These are phyloP conservation scores for Hygrophoropsis aurantiaca DNA, from an alignment of 768 basidiomycete species.

Conservation along the genomic window DNA sequence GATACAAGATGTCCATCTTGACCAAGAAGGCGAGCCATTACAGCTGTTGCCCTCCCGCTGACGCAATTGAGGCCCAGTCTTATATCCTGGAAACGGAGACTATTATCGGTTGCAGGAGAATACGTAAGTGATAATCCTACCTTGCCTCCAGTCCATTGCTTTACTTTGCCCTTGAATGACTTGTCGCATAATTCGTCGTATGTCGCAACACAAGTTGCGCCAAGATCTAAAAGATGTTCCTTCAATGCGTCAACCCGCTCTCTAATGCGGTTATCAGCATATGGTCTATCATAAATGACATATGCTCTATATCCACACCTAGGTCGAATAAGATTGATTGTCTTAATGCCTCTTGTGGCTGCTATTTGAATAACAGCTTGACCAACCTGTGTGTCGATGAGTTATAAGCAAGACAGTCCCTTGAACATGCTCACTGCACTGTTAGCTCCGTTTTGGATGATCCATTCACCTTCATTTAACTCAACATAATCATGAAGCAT, in stretches of 20 bases:
- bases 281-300: not conserved
- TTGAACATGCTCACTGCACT: slow-evolving; percentile 58
- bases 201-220: slow-evolving; percentile 75
- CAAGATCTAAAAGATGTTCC: slow-evolving; percentile 52
- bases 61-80: slow-evolving; percentile 57
- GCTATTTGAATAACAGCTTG: slow-evolving; percentile 88
- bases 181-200: slow-evolving; percentile 73
- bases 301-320: too few species aligned
- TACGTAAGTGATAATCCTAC: slow-evolving; percentile 33
- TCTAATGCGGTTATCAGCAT: slow-evolving; percentile 29
- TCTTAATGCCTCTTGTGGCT: slow-evolving; percentile 65
- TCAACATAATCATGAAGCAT: slow-evolving; percentile 73
- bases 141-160: slow-evolving; percentile 63
- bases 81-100: slow-evolving; percentile 31
- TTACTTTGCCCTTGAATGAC: slow-evolving; percentile 50
- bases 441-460: slow-evolving; percentile 86
- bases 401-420: not conserved
- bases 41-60: slow-evolving; percentile 64
- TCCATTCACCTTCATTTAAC: slow-evolving; percentile 70
- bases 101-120: not conserved
- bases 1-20: slow-evolving; percentile 74
- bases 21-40: slow-evolving; percentile 69
- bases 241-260: slow-evolving; percentile 53
- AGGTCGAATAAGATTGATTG: slow-evolving; percentile 78
- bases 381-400: slow-evolving; percentile 53